Base-by-base conservation (phyloP, 805 yeast genomes). In the Metschnikowia corniflorae region DNA sequence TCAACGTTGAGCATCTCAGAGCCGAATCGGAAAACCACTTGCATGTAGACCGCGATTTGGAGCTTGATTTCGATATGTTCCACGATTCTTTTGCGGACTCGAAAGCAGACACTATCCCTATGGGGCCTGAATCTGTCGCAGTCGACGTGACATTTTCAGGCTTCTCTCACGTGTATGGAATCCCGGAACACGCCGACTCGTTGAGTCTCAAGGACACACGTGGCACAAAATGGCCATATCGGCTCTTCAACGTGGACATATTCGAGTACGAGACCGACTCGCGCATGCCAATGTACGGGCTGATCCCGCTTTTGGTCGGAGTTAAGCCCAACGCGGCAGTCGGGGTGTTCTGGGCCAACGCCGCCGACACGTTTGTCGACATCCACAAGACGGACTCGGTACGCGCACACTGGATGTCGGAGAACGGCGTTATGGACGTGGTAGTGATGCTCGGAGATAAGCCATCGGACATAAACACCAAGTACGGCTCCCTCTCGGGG, bases 131-230 rank as follows among this genome's bases (percentile, higher is more conserved):
- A 58, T 77, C 96, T 0, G 70, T 93, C 17, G 96, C 82, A 0
- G 46, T 85, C 19, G 99, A 93, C 57, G 72, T 87, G 41, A 61
- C 77, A 0, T 80, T 93, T 46, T 54, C 61, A 3, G 80, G 77
- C 1, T 81, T 70, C 47, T 56, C 66, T 5, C 71, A 82, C 51
- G 84, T 86, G 1, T 93, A 77, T 57, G 99, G 99, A n/a, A 83
- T 93, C 29, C 97, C 98, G 0, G 98, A 93, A 59, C 98, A 93
- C 54, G 91, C 97, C 0, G 95, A 86, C 49, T 66, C 82, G 1
- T 61, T 93, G 32, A 70, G 81, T 14, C 65, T 93, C 47, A 78
- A 79, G 38, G 91, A 85, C 46, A 89, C 97, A 0, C 49, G 64
- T 0, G 54, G 47, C 9, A 39, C 64, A 2, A 84, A 81, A 37